phyloP scores from a whole-genome alignment of 805 yeast genomes.

The Barnettozyma siamensis region DNA sequence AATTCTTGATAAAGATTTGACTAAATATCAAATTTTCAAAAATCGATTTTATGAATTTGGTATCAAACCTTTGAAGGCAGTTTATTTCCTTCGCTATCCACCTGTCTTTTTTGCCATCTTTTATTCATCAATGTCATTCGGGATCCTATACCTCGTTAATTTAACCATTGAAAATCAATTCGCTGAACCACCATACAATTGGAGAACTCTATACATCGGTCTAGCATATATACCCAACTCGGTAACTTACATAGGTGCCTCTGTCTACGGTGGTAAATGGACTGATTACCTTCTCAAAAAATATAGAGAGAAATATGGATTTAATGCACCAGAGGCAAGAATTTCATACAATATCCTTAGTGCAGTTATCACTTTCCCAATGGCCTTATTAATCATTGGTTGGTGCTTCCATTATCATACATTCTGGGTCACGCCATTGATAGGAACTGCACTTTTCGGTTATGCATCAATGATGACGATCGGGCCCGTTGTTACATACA shows the following conservation, averaged over 20 bases:
- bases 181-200: conserved; percentile 62
- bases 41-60: conserved; percentile 40
- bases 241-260: conserved; percentile 66
- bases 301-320: conserved; percentile 56
- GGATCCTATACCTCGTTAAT: conserved; percentile 66
- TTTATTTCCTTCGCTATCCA: conserved; percentile 59
- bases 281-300: conserved; percentile 55
- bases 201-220: conserved; percentile 60
- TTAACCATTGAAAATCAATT: conserved; percentile 63
- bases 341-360: conserved; percentile 66
- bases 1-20: conserved; percentile 16
- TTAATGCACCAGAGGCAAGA: conserved; percentile 69
- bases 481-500: conserved; percentile 73
- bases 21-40: conserved; percentile 23
- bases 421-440: conserved; percentile 73
- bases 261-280: conserved; percentile 79
- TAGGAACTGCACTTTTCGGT: conserved; percentile 80
- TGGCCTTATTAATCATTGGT: conserved; percentile 67
- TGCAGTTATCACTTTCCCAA: conserved; percentile 59
- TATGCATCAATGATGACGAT: conserved; percentile 79
- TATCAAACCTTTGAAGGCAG: conserved; percentile 55
- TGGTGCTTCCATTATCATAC: conserved; percentile 68
- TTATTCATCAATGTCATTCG: conserved; percentile 69
- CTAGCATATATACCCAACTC: conserved; percentile 81
- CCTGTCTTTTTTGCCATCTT: conserved; percentile 64